Evolutionary conservation across 2,329 filamentous ascomycete species (phyloP), one percentile per base, ranked within the genome.

Genomic region (Blumeria graminis): DNA sequence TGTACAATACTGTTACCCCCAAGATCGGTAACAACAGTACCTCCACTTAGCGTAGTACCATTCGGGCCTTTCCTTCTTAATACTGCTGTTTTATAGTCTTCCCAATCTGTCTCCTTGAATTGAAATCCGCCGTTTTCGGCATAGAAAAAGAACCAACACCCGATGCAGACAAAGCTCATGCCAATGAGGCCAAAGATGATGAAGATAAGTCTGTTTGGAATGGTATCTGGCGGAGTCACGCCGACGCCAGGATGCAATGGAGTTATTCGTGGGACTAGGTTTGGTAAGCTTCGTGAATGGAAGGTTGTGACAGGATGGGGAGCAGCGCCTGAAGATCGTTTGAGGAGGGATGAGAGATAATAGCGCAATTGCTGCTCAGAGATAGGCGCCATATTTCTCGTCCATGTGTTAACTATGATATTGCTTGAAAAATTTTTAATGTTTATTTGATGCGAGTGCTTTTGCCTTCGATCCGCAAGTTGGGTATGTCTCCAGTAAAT

Each of bases 91-190:
- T 96, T 96, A 78, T 98, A 98, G 65, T 98, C 92, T 6, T 96
- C 90, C 90, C 92, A 98, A 69, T 98, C 92, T 38, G 79, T 75
- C 60, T 93, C 72, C 51, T 77, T 76, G 75, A 88, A 96, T 60
- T 84, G 73, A 72, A 96, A 95, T 13, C 92, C 92, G 59, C 92
- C 92, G 63, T 96, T 94, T 71, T 85, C 90, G 57, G 90, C 90
- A 84, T 86, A 93, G 76, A 94, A 94, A 76, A 98, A 96, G 76
- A 98, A 95, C 89, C 92, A 98, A 65, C 96, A 87, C 28, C 76
- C 78, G 0, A 74, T 77, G 3, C 85, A 58, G 28, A 60, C 61
- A 28, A 65, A 63, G 43, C 64, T 64, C 7, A 60, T 60, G 32
- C 64, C 65, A 16, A 63, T 66, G 55, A 62, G 63, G 14, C 60